These are phyloP conservation scores for Leccinum uliginosum DNA, from an alignment of 768 basidiomycete genomes.

Conservation along the genomic window DNA sequence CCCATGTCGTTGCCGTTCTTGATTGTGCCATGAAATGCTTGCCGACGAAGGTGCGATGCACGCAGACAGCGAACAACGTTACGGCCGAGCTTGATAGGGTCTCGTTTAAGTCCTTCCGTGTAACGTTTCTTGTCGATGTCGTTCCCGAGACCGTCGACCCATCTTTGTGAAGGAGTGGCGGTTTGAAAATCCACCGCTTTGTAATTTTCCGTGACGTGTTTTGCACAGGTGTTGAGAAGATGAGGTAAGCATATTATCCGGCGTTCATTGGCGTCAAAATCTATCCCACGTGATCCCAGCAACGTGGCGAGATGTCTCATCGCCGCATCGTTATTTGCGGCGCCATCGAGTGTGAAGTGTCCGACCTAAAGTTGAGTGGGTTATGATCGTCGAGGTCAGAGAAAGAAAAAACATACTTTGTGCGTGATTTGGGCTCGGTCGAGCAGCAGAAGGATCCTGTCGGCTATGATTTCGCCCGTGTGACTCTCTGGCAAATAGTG, in stretches of 20 bases:
- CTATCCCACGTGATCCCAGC: neutral
- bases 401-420: neutral
- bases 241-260: neutral
- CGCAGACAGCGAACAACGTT: neutral
- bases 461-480: neutral
- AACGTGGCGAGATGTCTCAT: neutral
- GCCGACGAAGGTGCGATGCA: neutral
- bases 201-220: neutral
- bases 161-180: neutral
- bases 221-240: neutral
- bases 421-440: neutral
- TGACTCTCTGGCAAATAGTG: neutral
- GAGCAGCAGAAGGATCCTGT: neutral
- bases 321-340: neutral
- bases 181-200: neutral
- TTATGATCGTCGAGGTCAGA: neutral
- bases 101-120: neutral
- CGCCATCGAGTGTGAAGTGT: neutral
- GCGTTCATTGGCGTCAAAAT: neutral
- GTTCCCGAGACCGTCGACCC: neutral
- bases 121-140: neutral
- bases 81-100: neutral
- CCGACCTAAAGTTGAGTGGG: neutral
- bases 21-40: neutral
- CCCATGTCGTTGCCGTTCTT: neutral